Conservation (phyloP, 192 early-diverging fungal genomes). For the Coemansia sp. region DNA sequence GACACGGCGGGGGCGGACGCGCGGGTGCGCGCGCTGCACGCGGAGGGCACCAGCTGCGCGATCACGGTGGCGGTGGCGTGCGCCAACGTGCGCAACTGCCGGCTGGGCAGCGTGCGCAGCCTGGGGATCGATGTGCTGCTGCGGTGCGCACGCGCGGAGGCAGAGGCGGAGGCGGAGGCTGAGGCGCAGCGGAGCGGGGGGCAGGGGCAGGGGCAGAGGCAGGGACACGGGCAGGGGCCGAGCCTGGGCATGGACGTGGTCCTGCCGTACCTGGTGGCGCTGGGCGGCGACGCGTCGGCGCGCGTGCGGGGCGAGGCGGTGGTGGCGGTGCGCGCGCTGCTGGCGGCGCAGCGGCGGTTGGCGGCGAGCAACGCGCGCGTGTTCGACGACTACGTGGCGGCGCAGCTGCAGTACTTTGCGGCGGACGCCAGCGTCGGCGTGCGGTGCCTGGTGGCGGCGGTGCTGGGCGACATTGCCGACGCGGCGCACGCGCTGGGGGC, state of each 20-base stretch:
- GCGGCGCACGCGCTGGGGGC: slow-evolving; percentile 74
- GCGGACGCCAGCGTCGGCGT: slow-evolving; percentile 77
- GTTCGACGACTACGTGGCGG: slow-evolving; percentile 91
- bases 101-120: slow-evolving; percentile 33
- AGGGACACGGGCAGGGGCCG: too few species aligned
- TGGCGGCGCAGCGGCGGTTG: slow-evolving; percentile 75
- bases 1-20: slow-evolving; percentile 33
- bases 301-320: slow-evolving; percentile 48
- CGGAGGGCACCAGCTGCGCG: slow-evolving; percentile 32
- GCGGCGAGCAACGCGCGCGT: slow-evolving; percentile 83
- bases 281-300: slow-evolving; percentile 34
- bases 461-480: slow-evolving; percentile 80
- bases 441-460: slow-evolving; percentile 80
- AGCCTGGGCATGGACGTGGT: slow-evolving; percentile 43
- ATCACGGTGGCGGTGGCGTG: slow-evolving; percentile 45
- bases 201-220: too few species aligned
- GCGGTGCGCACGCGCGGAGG: too few species aligned
- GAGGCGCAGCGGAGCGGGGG: too few species aligned
- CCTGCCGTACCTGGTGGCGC: slow-evolving; percentile 47
- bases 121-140: slow-evolving; percentile 46
- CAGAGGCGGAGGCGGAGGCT: slow-evolving; percentile 18
- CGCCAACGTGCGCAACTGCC: slow-evolving; percentile 50
- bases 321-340: slow-evolving; percentile 31
- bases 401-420: slow-evolving; percentile 70
- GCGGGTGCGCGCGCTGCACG: slow-evolving; percentile 38